phyloP scores from a whole-genome alignment of 768 basidiomycete species.

The Pleurotus citrinopileatus region DNA sequence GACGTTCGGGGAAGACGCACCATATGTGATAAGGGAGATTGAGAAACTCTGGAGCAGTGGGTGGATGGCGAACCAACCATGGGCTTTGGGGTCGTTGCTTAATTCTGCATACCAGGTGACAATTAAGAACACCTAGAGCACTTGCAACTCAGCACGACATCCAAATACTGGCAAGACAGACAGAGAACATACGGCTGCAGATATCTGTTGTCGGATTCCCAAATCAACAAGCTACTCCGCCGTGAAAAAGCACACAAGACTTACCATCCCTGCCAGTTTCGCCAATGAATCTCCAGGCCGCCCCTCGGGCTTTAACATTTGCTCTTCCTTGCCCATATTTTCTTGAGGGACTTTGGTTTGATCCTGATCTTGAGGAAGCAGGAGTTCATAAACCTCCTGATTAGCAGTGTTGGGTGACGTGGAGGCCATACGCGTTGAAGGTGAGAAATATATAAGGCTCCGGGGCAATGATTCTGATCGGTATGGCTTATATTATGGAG shows the following conservation, averaged over 20 bases:
- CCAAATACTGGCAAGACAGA: no score
- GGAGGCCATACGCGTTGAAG: background rate
- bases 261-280: constrained; percentile 30
- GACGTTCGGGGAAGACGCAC: no score
- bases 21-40: constrained; percentile 56
- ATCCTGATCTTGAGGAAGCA: constrained; percentile 9
- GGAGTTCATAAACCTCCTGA: constrained; percentile 16
- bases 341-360: constrained; percentile 1
- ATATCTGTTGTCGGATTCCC: background rate
- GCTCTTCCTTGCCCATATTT: constrained; percentile 23
- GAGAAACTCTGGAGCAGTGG: constrained; percentile 61
- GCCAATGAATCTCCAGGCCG: constrained; percentile 36
- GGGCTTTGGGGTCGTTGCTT: constrained; percentile 36
- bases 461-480: background rate
- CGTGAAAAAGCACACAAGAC: constrained; percentile 14
- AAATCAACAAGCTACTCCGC: background rate
- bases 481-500: constrained; percentile 7
- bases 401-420: background rate
- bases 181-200: constrained; percentile 2
- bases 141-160: background rate
- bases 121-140: constrained; percentile 32
- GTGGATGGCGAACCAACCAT: constrained; percentile 68
- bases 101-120: constrained; percentile 46
- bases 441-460: background rate
- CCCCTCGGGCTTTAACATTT: constrained; percentile 28